A percentile compares a stretch with the other conserved stretches of the same genome.
Conservation (phyloP, 768 basidiomycete species). For the Pulveroboletus sp. region DNA sequence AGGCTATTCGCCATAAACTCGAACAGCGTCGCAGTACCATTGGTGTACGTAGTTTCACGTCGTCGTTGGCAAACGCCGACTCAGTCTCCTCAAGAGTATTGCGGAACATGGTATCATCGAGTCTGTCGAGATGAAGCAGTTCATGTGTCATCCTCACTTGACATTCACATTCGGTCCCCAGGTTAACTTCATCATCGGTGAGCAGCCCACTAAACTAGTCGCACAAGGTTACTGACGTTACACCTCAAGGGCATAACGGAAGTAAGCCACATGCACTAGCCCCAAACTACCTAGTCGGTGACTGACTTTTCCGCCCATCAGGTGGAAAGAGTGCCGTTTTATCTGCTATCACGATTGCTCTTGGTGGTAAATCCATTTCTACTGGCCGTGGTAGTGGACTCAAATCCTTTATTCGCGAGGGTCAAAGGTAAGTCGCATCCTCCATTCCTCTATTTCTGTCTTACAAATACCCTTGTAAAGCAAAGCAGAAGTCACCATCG, state of each 20-base stretch:
- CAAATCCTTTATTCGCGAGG: constrained; percentile 82
- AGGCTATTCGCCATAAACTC: constrained; percentile 50
- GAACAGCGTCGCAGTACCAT: constrained; percentile 39
- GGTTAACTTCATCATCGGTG: constrained; percentile 96
- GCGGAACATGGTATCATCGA: constrained; percentile 89
- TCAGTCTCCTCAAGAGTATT: constrained; percentile 46
- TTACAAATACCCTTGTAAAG: constrained; percentile 37
- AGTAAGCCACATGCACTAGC: constrained; percentile 49
- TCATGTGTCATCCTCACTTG: constrained; percentile 92
- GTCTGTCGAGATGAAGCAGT: constrained; percentile 80
- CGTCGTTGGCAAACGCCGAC: not conserved
- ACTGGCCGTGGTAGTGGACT: constrained; percentile 87
- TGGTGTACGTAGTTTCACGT: constrained; percentile 45
- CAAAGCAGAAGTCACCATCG: constrained; percentile 67
- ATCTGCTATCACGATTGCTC: constrained; percentile 86
- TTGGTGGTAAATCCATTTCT: constrained; percentile 88
- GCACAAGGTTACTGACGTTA: constrained; percentile 1
- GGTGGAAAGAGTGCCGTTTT: constrained; percentile 95
- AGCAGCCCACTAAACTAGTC: constrained; percentile 13
- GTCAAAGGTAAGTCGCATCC: constrained; percentile 53
- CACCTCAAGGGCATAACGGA: constrained; percentile 74
- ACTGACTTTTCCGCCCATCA: constrained; percentile 28
- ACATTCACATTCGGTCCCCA: constrained; percentile 85
- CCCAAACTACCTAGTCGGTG: not conserved
- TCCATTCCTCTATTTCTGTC: not conserved